These are phyloP conservation scores for Leptoxyphium fumago DNA, from an alignment of 2,329 filamentous ascomycete genomes.

Conservation along the genomic window DNA sequence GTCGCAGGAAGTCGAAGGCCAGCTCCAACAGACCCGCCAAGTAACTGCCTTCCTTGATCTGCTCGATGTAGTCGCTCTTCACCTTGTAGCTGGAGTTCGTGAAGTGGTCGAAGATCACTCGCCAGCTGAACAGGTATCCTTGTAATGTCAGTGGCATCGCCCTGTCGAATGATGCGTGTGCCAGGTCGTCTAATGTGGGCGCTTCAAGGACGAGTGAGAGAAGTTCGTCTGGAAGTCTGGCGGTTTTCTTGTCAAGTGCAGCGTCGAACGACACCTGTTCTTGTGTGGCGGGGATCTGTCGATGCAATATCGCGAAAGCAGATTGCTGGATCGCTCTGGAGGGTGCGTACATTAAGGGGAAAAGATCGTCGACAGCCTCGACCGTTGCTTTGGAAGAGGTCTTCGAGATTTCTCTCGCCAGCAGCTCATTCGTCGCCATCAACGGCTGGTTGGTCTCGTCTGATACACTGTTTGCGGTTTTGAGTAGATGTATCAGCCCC, in stretches of 20 bases:
- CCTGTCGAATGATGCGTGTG: conserved; percentile 48
- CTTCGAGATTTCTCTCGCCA: conserved; percentile 54
- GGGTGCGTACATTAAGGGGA: conserved; percentile 58
- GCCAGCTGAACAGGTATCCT: conserved; percentile 78
- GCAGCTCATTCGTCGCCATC: conserved; percentile 58
- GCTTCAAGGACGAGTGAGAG: conserved; percentile 69
- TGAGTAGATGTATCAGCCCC: conserved; percentile 50
- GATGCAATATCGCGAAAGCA: conserved; percentile 66
- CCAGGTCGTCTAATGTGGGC: conserved; percentile 53
- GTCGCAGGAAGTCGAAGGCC: conserved; percentile 70
- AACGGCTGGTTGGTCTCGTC: conserved; percentile 49
- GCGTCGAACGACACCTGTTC: conserved; percentile 70
- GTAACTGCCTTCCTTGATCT: conserved; percentile 60
- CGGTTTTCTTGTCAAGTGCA: conserved; percentile 55
- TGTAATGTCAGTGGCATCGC: conserved; percentile 55
- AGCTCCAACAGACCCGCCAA: conserved; percentile 60
- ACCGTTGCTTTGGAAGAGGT: conserved; percentile 42
- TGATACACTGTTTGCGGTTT: conserved; percentile 29
- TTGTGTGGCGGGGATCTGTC: conserved; percentile 62
- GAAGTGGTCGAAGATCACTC: conserved; percentile 78
- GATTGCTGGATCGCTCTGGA: conserved; percentile 64
- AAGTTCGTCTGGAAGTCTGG: conserved; percentile 67
- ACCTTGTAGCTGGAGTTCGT: conserved; percentile 50
- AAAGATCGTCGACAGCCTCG: conserved; percentile 50
- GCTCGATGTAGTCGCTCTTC: conserved; percentile 63